Percentiles rank a stretch among this genome's conserved stretches.
Evolutionary conservation across 768 basidiomycete species (phyloP).

Genomic region (Amylocystis lapponica): DNA sequence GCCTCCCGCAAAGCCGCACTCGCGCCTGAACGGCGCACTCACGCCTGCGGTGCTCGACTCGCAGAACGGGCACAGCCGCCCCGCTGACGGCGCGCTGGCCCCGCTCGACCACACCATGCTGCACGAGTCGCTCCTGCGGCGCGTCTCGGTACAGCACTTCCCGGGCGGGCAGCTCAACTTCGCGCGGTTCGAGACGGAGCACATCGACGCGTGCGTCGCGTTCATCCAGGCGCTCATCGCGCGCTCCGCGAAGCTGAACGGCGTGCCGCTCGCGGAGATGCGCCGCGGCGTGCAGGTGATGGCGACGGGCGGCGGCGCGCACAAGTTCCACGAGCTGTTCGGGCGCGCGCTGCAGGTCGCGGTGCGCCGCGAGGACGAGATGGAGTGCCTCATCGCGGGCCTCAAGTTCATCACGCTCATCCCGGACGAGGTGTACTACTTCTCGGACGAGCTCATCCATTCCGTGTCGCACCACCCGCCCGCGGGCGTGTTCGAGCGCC

Average conservation of each 20-base stretch:
- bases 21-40: slow-evolving; percentile 63
- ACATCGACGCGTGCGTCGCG: slow-evolving; percentile 75
- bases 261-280: slow-evolving; percentile 88
- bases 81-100: slow-evolving; percentile 32
- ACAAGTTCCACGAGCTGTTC: slow-evolving; percentile 87
- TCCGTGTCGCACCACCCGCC: slow-evolving; percentile 34
- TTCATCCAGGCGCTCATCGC: slow-evolving; percentile 87
- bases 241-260: slow-evolving; percentile 79
- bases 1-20: slow-evolving; percentile 27
- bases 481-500: slow-evolving; percentile 57
- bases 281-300: slow-evolving; percentile 90
- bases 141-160: slow-evolving; percentile 71
- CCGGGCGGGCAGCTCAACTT: slow-evolving; percentile 98
- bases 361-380: slow-evolving; percentile 91
- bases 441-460: slow-evolving; percentile 95
- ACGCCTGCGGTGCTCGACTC: slow-evolving; percentile 64
- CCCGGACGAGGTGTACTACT: slow-evolving; percentile 97
- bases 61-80: slow-evolving; percentile 15
- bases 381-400: slow-evolving; percentile 97
- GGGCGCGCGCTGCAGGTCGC: slow-evolving; percentile 71
- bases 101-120: slow-evolving; percentile 39
- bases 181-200: slow-evolving; percentile 91
- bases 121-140: slow-evolving; percentile 62
- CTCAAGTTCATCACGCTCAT: slow-evolving; percentile 94
- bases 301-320: slow-evolving; percentile 97